Conservation (phyloP, 257 asterid species). For the Oldenlandia corymbosa region DNA sequence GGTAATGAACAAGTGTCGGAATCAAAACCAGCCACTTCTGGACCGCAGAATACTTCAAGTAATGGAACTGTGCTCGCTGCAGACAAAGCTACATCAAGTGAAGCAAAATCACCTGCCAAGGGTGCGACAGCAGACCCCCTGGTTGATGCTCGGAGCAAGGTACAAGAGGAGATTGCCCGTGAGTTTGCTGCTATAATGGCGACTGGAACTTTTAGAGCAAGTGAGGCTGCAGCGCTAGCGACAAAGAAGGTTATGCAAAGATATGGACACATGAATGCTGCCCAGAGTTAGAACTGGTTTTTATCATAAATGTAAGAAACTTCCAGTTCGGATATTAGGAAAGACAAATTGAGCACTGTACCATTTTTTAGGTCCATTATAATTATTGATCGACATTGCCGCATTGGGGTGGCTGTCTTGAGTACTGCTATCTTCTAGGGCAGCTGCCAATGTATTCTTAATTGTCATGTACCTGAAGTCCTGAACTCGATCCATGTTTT, state of each 20-base stretch:
- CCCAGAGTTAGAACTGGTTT: constrained; percentile 37
- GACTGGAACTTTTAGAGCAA: constrained; percentile 75
- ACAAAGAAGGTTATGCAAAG: constrained; percentile 84
- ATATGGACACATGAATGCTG: constrained; percentile 55
- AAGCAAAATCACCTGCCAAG: constrained; percentile 22
- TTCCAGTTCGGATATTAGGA: too few species aligned
- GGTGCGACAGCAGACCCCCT: constrained; percentile 47
- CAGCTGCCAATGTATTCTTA: too few species aligned
- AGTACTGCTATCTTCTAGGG: too few species aligned
- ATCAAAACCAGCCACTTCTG: constrained; percentile 7
- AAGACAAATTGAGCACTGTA: not conserved
- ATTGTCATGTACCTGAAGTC: too few species aligned
- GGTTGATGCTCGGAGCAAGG: constrained; percentile 71
- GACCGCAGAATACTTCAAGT: constrained; percentile 9
- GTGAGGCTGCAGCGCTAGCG: constrained; percentile 96
- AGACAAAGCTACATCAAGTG: constrained; percentile 4
- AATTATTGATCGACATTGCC: not conserved
- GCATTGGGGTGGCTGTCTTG: too few species aligned
- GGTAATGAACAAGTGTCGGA: constrained; percentile 14
- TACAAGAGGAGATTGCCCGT: constrained; percentile 71
- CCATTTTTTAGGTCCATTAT: constrained; percentile 1
- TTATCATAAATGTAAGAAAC: not conserved
- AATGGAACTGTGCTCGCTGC: constrained; percentile 5
- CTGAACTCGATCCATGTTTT: too few species aligned
- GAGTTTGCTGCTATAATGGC: constrained; percentile 96